phyloP scores from a whole-genome alignment of 2,329 filamentous ascomycete genomes.

The Fusarium sp. region DNA sequence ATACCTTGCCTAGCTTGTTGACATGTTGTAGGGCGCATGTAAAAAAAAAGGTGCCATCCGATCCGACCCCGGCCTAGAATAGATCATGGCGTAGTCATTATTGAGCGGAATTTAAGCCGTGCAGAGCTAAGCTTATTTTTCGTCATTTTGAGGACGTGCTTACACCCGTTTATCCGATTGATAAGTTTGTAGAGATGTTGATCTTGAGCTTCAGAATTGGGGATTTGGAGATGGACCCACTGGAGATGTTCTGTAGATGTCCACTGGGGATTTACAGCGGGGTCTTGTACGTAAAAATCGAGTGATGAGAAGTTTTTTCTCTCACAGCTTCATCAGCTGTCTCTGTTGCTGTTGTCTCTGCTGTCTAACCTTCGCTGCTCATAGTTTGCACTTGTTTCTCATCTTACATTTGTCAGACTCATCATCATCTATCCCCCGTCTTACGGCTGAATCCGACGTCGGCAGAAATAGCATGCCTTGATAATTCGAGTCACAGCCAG shows the following conservation, averaged over 20 bases:
- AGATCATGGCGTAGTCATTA: not conserved
- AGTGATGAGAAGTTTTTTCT: not conserved
- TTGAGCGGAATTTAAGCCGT: not conserved
- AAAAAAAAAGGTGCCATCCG: constrained; percentile 7
- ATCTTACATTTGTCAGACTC: constrained; percentile 8
- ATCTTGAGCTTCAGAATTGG: not conserved
- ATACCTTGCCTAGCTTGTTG: constrained; percentile 12
- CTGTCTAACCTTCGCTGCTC: too few relatives aligned
- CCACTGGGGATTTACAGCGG: constrained; percentile 2
- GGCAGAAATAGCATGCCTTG: not conserved
- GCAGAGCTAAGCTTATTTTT: not conserved
- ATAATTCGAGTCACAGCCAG: constrained; percentile 16
- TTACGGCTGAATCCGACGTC: constrained; percentile 14
- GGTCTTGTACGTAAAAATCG: constrained; percentile 33
- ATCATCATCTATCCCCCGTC: not conserved
- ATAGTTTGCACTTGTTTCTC: not conserved
- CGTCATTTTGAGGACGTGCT: not conserved
- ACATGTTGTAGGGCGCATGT: constrained; percentile 33
- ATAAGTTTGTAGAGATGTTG: not conserved
- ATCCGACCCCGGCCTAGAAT: constrained; percentile 15
- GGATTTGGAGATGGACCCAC: constrained; percentile 15
- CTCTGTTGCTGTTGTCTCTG: too few relatives aligned
- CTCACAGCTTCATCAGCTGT: too few relatives aligned
- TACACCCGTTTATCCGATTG: constrained; percentile 11
- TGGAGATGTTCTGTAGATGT: constrained; percentile 6